A percentile compares a stretch with the other conserved stretches of the same genome.
These are phyloP conservation scores for Rhododendron ferrugineum DNA, from an alignment of 148 eudicot species.

Conservation along the genomic window DNA sequence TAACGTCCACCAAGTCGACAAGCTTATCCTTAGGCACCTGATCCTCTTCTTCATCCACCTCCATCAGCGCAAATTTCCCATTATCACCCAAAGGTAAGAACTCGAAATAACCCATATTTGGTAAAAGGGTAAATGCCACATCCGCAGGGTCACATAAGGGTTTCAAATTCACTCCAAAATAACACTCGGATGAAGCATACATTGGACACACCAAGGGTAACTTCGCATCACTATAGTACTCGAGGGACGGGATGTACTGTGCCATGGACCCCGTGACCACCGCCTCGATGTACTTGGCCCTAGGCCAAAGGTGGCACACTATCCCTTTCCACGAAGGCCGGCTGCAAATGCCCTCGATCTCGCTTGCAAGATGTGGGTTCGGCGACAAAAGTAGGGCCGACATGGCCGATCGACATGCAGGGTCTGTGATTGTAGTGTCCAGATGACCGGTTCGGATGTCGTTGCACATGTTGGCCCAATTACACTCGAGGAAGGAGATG, in stretches of 20 bases:
- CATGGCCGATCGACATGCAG: too few relatives aligned
- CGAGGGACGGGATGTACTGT: constrained; percentile 47
- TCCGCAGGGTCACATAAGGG: constrained; percentile 64
- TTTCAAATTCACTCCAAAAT: constrained; percentile 70
- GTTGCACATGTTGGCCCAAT: constrained; percentile 47
- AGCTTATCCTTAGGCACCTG: constrained; percentile 27
- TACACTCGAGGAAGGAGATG: constrained; percentile 54
- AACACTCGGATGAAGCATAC: constrained; percentile 78
- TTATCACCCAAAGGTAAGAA: constrained; percentile 59
- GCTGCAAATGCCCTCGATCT: constrained; percentile 49
- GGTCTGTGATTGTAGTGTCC: constrained; percentile 40
- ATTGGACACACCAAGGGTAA: constrained; percentile 59
- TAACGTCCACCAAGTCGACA: constrained; percentile 55
- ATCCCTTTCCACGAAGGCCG: constrained; percentile 63
- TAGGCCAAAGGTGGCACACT: constrained; percentile 65
- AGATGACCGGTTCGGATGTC: constrained; percentile 53
- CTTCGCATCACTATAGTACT: constrained; percentile 20
- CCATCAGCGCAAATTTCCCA: constrained; percentile 21
- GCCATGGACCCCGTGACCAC: constrained; percentile 84
- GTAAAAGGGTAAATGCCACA: constrained; percentile 62
- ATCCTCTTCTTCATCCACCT: constrained; percentile 37
- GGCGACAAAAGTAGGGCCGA: constrained; percentile 30
- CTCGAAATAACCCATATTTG: constrained; percentile 78
- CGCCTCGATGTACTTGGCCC: constrained; percentile 70
- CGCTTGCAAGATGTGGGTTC: constrained; percentile 42